Base-by-base conservation (phyloP, 2,329 filamentous ascomycete species). In the Xylariomycetidae sp. region DNA sequence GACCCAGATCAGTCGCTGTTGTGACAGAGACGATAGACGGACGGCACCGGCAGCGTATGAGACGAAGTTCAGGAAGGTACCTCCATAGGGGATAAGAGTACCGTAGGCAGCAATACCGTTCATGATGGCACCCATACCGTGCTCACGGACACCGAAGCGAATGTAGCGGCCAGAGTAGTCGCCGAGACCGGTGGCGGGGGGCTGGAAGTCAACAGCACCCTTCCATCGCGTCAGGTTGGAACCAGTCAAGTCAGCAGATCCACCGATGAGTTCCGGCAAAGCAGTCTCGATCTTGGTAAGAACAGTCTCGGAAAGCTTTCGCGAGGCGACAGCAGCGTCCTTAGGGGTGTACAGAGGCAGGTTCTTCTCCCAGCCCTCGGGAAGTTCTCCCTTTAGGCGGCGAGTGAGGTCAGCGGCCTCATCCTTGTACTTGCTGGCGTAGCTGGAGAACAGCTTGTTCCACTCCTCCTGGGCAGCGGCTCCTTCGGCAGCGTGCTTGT, bases 171-270 rank as follows among this genome's bases (percentile, higher is more conserved):
- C 92, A 52, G 75, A 67, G 72, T 87, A 95, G 67, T 90, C 81
- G 59, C 92, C 92, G 53, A 98, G 85, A 45, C 85, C 84, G 46
- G 79, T 82, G 55, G 77, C 73, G 40, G 88, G 86, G 46, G 89
- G 87, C 75, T 98, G 92, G 82, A 98, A 97, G 74, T 98, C 92
- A 49, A 90, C 80, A 37, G 92, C 90, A 35, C 80, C 77, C 85
- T 97, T 98, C 88, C 89, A 96, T 63, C 89, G 82, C 51, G 92
- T 98, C 73, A 97, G 83, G 80, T 98, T 98, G 62, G 92, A 97
- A 60, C 88, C 88, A 62, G 92, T 98, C 75, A 98, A 67, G 76
- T 98, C 92, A 53, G 92, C 92, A 47, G 92, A 98, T 55, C 92
- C 92, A 62, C 90, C 94, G 42, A 98, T 67, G 38, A 98, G 82